These are phyloP conservation scores for Vaccinium darrowii DNA, from an alignment of 148 eudicot species.

Conservation along the genomic window DNA sequence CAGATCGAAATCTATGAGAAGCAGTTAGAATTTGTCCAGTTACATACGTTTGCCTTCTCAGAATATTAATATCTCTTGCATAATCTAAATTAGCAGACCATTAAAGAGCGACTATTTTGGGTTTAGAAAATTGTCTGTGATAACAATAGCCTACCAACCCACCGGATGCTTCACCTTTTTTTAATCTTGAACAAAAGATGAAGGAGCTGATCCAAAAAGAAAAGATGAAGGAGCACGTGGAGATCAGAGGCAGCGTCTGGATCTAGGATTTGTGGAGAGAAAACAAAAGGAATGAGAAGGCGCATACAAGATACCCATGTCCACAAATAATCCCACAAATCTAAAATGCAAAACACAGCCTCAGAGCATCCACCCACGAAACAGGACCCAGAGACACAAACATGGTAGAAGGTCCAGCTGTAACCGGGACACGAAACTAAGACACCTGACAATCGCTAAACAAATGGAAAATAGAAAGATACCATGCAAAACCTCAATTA, in stretches of 20 bases:
- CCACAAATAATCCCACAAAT: not conserved
- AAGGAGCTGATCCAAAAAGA: not conserved
- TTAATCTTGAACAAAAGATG: not conserved
- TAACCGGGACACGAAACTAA: not conserved
- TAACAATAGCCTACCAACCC: not conserved
- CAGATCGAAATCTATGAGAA: not conserved
- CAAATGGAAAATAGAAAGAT: not conserved
- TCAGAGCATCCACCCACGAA: not conserved
- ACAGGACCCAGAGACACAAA: not conserved
- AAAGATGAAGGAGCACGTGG: not conserved
- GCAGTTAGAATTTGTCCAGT: not conserved
- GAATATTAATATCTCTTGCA: not conserved
- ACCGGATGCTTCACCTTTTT: not conserved
- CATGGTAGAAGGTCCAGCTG: not conserved
- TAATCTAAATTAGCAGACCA: not conserved
- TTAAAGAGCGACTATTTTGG: not conserved
- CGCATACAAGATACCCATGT: not conserved
- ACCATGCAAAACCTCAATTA: not conserved
- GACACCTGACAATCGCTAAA: not conserved
- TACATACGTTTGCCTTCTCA: not conserved
- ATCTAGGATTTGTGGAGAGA: not conserved
- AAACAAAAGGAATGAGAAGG: not conserved
- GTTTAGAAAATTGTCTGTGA: not conserved
- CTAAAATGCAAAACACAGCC: not conserved
- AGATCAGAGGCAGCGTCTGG: not conserved